Evolutionary conservation across 495 filamentous ascomycete genomes (phyloP), one percentile per base, ranked within the genome.

Genomic region (Penicillium soppii): DNA sequence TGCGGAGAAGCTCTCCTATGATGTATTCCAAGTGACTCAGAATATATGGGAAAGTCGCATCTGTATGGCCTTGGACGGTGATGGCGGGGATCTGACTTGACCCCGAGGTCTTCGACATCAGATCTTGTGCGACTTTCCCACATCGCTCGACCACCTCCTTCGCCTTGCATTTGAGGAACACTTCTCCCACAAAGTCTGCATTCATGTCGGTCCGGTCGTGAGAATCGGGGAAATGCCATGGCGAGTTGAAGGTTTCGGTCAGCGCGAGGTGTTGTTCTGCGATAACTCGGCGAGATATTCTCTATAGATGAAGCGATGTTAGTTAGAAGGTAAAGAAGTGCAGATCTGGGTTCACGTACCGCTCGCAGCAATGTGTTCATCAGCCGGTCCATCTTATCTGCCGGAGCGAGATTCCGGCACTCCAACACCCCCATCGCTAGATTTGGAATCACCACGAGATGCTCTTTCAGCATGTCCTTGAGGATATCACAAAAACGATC

Each of bases 1-100:
- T 99, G 48, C 94, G 85, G 15, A 99, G 78, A 9, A 99, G 84
- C 69, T 99, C 94, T 29, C 94, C 91, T 49, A 97, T 82, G 59
- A 97, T 97, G 63, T 97, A 99, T 71, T 99, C 91, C 42, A 99
- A 77, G 64, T 97, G 95, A 58, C 87, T 92, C 16, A 95, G 81
- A 52, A 97, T 97, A 54, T 96, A 99, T 2, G 95, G 95, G 64
- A 99, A 97, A 7, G 86, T 96, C 0, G 90, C 91, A 6, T 89
- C 83, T 5, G 92, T 71, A 60, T 97, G 91, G 8, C 94, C 94
- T 56, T 88, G 79, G 41, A 99, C 79, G n/a, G 75, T 79, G 66
- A 99, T 88, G 48, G 88, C 82, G 13, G 94, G 94, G 1, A 99
- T 79, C 25, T 77, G 69, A 41, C 83, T 74, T 5, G 84, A 73